These are phyloP conservation scores for Alternaria sp. DNA, from an alignment of 2,329 filamentous ascomycete genomes.

Conservation along the genomic window DNA sequence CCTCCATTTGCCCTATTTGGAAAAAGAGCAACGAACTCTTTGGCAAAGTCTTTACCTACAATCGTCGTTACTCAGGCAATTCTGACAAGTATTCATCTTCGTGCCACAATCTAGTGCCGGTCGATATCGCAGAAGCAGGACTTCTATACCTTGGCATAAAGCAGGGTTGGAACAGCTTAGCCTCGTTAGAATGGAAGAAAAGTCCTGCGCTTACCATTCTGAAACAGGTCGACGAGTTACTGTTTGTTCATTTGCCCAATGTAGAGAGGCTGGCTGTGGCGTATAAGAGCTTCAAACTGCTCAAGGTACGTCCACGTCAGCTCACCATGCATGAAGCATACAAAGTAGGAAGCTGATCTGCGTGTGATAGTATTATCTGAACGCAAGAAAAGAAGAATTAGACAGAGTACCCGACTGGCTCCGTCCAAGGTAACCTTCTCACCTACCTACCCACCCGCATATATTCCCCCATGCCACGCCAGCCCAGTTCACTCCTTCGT, in stretches of 20 bases:
- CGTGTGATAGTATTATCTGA: slow-evolving; percentile 38
- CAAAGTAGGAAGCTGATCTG: not conserved
- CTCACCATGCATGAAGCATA: not conserved
- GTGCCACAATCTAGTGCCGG: not conserved
- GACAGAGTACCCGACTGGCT: slow-evolving; percentile 39
- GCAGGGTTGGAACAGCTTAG: slow-evolving; percentile 33
- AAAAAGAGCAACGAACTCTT: slow-evolving; percentile 42
- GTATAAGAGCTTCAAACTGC: slow-evolving; percentile 45
- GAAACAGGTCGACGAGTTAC: slow-evolving; percentile 38
- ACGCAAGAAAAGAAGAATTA: slow-evolving; percentile 32
- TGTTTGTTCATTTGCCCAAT: slow-evolving; percentile 34
- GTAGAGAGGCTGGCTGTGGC: slow-evolving; percentile 34
- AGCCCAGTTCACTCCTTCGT: slow-evolving; percentile 11
- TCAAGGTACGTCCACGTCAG: slow-evolving; percentile 25
- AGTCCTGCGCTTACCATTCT: slow-evolving; percentile 38
- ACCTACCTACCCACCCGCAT: not conserved
- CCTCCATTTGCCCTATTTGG: slow-evolving; percentile 33
- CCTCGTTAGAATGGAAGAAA: slow-evolving; percentile 33
- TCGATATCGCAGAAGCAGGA: slow-evolving; percentile 29
- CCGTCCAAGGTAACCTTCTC: slow-evolving; percentile 25
- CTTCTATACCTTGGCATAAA: slow-evolving; percentile 40
- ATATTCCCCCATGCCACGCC: not conserved
- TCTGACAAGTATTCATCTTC: not conserved
- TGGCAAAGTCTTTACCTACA: slow-evolving; percentile 31
- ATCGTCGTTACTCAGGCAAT: not conserved